A percentile compares a stretch with the other conserved stretches of the same genome.
These are phyloP conservation scores for Limnanthes douglasii DNA, from an alignment of 345 rosid species.

Conservation along the genomic window DNA sequence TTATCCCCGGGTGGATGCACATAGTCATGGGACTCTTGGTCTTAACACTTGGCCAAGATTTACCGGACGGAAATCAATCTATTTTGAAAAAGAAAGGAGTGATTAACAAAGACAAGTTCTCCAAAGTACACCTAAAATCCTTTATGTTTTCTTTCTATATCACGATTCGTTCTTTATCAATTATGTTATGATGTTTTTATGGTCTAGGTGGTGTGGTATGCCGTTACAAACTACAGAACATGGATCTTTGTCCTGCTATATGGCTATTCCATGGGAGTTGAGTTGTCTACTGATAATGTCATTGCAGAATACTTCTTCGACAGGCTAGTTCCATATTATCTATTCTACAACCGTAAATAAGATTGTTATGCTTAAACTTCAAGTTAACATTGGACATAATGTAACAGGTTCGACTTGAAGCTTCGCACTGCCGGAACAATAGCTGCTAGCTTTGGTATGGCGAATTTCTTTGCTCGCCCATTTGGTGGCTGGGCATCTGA, in stretches of 20 bases:
- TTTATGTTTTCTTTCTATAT: too few species aligned
- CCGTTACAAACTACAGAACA: slow-evolving; percentile 73
- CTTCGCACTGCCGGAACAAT: slow-evolving; percentile 69
- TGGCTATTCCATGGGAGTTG: slow-evolving; percentile 88
- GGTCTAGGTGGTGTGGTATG: slow-evolving; percentile 70
- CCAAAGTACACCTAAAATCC: slow-evolving; percentile 38
- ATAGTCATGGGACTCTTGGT: slow-evolving; percentile 62
- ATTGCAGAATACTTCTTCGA: slow-evolving; percentile 75
- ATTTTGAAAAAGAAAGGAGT: slow-evolving; percentile 58
- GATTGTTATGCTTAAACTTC: not conserved
- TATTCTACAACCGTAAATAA: too few species aligned
- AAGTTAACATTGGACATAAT: not conserved
- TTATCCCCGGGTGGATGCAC: slow-evolving; percentile 59
- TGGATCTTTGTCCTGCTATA: slow-evolving; percentile 82
- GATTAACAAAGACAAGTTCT: slow-evolving; percentile 58
- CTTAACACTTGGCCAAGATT: slow-evolving; percentile 70
- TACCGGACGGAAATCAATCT: slow-evolving; percentile 77
- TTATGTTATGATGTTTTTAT: not conserved
- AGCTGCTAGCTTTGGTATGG: slow-evolving; percentile 82
- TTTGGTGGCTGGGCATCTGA: slow-evolving; percentile 72
- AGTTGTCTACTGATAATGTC: slow-evolving; percentile 65
- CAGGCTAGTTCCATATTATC: slow-evolving; percentile 16
- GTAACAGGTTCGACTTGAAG: slow-evolving; percentile 41
- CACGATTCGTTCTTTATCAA: too few species aligned
- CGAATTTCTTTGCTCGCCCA: slow-evolving; percentile 61